phyloP scores from a whole-genome alignment of 2,329 filamentous ascomycete genomes.

The Aspergillus ruber region DNA sequence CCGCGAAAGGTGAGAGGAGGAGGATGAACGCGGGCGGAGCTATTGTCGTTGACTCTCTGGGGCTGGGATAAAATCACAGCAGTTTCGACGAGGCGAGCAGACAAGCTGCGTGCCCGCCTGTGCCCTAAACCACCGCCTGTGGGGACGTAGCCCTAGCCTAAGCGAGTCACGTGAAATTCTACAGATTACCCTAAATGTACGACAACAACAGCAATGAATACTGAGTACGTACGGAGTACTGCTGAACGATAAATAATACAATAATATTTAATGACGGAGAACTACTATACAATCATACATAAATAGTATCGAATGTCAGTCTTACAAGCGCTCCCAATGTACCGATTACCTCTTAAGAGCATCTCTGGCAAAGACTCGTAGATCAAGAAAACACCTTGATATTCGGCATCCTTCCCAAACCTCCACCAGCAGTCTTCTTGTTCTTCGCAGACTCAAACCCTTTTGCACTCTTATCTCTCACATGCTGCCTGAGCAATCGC shows the following conservation, averaged over 20 bases:
- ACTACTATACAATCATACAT: background rate
- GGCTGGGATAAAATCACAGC: constrained; percentile 33
- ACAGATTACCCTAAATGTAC: background rate
- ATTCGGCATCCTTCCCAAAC: constrained; percentile 45
- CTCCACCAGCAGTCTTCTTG: constrained; percentile 31
- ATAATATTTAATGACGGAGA: background rate
- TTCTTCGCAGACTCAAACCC: constrained; percentile 35
- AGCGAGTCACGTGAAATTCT: constrained; percentile 28
- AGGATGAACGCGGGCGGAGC: constrained; percentile 35
- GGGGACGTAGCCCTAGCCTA: constrained; percentile 22
- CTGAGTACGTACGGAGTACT: background rate
- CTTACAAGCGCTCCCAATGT: background rate
- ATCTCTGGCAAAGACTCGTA: background rate
- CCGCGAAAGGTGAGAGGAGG: constrained; percentile 31
- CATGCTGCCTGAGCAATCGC: constrained; percentile 69
- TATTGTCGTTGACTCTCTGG: constrained; percentile 33
- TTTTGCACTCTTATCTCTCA: constrained; percentile 59
- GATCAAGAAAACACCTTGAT: constrained; percentile 34
- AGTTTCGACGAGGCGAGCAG: constrained; percentile 19
- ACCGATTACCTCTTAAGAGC: background rate
- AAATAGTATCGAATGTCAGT: too few relatives aligned
- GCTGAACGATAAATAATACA: background rate
- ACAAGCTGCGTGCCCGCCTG: constrained; percentile 29
- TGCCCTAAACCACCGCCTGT: constrained; percentile 30
- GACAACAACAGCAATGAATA: background rate